A percentile compares a stretch with the other conserved stretches of the same genome.
These are phyloP conservation scores for Basipetospora chlamydospora DNA, from an alignment of 2,329 filamentous ascomycete species.

Conservation along the genomic window DNA sequence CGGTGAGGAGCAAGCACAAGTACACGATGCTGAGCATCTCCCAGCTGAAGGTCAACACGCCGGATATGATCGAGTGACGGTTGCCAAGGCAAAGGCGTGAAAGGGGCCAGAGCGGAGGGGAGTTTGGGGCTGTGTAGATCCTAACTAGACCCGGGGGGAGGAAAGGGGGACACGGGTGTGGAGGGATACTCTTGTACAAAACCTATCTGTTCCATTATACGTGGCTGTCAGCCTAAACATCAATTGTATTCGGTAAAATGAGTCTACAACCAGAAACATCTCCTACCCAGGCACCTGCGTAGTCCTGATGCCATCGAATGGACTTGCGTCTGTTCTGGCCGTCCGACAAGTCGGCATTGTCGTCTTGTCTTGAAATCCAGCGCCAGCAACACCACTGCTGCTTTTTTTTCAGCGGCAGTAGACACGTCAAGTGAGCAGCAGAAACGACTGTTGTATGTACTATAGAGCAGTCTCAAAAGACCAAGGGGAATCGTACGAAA, in stretches of 20 bases:
- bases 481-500: neutral
- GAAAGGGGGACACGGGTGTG: too few relatives aligned
- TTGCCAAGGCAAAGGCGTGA: neutral
- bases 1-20: constrained; percentile 76
- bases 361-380: too few relatives aligned
- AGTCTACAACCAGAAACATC: constrained; percentile 1
- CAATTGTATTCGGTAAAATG: constrained; percentile 2
- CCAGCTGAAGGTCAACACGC: constrained; percentile 53
- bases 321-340: too few relatives aligned
- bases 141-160: too few relatives aligned
- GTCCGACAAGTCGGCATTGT: too few relatives aligned
- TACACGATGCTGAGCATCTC: constrained; percentile 78
- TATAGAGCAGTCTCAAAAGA: neutral
- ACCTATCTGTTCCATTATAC: constrained; percentile 1
- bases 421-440: too few relatives aligned
- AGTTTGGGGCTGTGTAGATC: too few relatives aligned
- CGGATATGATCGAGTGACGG: constrained; percentile 23
- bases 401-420: too few relatives aligned
- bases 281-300: too few relatives aligned
- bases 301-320: too few relatives aligned
- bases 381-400: too few relatives aligned
- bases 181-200: constrained; percentile 2
- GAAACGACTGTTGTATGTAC: too few relatives aligned
- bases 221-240: constrained; percentile 3
- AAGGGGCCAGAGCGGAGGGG: neutral